These are phyloP conservation scores for Decorospora gaudefroyi DNA, from an alignment of 2,329 filamentous ascomycete species.

Conservation along the genomic window DNA sequence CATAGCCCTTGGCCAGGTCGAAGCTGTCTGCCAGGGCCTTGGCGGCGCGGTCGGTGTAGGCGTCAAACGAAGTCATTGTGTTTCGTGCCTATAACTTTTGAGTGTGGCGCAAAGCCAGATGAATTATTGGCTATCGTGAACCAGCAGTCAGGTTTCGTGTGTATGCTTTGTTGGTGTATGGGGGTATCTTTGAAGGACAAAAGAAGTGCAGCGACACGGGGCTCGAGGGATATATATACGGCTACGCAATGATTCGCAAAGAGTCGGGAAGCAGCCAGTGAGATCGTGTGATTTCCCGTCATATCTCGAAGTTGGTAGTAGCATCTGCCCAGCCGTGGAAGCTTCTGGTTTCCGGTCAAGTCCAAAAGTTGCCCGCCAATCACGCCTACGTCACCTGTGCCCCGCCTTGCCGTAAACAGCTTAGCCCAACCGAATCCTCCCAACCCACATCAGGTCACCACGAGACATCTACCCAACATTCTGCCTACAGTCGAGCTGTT, in stretches of 20 bases:
- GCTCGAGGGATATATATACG: constrained; percentile 33
- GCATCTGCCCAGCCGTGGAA: constrained; percentile 29
- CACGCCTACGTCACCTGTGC: constrained; percentile 14
- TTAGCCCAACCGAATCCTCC: not conserved
- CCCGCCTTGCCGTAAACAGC: not conserved
- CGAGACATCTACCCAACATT: constrained; percentile 10
- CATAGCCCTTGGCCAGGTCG: constrained; percentile 83
- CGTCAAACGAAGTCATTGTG: constrained; percentile 75
- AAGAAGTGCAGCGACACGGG: constrained; percentile 5
- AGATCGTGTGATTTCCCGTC: constrained; percentile 33
- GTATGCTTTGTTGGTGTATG: constrained; percentile 10
- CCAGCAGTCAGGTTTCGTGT: constrained; percentile 19
- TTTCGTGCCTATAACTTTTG: constrained; percentile 26
- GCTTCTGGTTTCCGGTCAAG: constrained; percentile 32
- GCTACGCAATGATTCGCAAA: constrained; percentile 17
- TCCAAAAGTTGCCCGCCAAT: constrained; percentile 12
- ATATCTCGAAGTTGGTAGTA: constrained; percentile 26
- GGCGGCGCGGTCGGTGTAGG: constrained; percentile 92
- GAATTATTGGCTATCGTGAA: constrained; percentile 14
- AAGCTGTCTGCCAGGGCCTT: constrained; percentile 90
- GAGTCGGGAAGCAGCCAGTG: constrained; percentile 28
- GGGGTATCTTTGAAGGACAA: constrained; percentile 21
- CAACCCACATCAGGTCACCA: constrained; percentile 6
- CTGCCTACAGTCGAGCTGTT: not conserved
- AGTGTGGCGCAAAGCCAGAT: constrained; percentile 26